These are phyloP conservation scores for Rostrohypoxylon terebratum DNA, from an alignment of 495 filamentous ascomycete species.

Conservation along the genomic window DNA sequence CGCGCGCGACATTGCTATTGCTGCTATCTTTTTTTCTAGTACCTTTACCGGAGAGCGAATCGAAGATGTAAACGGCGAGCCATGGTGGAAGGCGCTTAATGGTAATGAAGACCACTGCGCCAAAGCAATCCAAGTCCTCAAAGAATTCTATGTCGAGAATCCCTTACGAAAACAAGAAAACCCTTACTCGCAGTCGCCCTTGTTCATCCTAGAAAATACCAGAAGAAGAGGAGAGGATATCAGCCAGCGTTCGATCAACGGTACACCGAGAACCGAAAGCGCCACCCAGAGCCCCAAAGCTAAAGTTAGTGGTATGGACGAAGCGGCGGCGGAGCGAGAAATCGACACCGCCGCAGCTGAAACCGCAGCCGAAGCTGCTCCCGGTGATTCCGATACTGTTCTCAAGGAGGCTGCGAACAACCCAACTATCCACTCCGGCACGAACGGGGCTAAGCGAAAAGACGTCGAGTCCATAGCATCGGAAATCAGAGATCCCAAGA, in stretches of 20 bases:
- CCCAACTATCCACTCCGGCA: constrained; percentile 51
- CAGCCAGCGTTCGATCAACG: constrained; percentile 49
- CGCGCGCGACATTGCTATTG: constrained; percentile 82
- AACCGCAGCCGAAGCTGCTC: constrained; percentile 49
- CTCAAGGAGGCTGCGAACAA: constrained; percentile 63
- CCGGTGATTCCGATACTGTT: constrained; percentile 58
- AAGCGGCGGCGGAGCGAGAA: constrained; percentile 50
- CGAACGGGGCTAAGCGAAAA: constrained; percentile 53
- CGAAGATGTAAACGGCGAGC: constrained; percentile 77
- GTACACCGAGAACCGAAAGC: constrained; percentile 52
- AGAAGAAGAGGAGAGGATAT: constrained; percentile 58
- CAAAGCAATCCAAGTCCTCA: constrained; percentile 75
- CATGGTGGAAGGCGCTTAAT: constrained; percentile 86
- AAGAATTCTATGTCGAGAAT: constrained; percentile 78
- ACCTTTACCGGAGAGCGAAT: constrained; percentile 75
- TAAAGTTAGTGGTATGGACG: constrained; percentile 49
- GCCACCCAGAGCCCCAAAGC: constrained; percentile 55
- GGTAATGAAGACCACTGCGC: constrained; percentile 70
- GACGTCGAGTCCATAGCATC: constrained; percentile 45
- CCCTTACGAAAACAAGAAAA: constrained; percentile 63
- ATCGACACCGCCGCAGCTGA: constrained; percentile 45
- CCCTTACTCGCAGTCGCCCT: constrained; percentile 57
- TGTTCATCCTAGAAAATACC: constrained; percentile 61
- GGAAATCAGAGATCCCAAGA: constrained; percentile 46
- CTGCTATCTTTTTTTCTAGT: constrained; percentile 86